Conservation (phyloP, 2,329 filamentous ascomycete species). For the Scleromitrula shiraiana region DNA sequence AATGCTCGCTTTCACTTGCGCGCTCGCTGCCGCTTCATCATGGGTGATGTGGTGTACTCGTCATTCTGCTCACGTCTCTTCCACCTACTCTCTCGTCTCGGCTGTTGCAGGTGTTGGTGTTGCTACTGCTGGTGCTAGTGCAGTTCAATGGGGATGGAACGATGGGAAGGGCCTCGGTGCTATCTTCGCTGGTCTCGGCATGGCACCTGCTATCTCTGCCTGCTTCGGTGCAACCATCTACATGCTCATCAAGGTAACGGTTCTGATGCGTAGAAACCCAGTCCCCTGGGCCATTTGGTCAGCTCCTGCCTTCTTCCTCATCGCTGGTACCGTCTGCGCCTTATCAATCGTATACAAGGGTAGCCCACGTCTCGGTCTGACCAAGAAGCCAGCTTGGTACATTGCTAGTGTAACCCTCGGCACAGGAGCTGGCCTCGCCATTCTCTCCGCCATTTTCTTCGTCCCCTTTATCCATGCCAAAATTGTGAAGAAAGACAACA, state of each 20-base stretch:
- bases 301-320: conserved; percentile 69
- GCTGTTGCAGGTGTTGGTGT: conserved; percentile 62
- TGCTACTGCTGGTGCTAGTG: conserved; percentile 51
- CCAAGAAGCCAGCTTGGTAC: conserved; percentile 59
- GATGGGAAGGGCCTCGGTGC: conserved; percentile 59
- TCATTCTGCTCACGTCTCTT: conserved; percentile 65
- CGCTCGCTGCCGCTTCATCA: conserved; percentile 55
- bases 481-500: conserved; percentile 28
- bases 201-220: conserved; percentile 61
- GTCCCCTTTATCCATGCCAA: conserved; percentile 28
- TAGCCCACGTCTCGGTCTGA: conserved; percentile 57
- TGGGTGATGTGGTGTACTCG: conserved; percentile 79
- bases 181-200: conserved; percentile 62
- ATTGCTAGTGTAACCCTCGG: conserved; percentile 39
- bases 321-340: conserved; percentile 66
- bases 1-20: conserved; percentile 59
- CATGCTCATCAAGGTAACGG: conserved; percentile 60
- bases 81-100: conserved; percentile 64
- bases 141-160: conserved; percentile 65
- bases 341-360: conserved; percentile 77
- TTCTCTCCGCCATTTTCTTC: conserved; percentile 29
- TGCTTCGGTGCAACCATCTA: conserved; percentile 62
- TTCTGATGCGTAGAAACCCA: conserved; percentile 64
- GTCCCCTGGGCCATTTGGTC: conserved; percentile 65
- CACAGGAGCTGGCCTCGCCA: conserved; percentile 13